Evolutionary conservation across 2,329 filamentous ascomycete species (phyloP).

Genomic region (Exophiala viscosa): DNA sequence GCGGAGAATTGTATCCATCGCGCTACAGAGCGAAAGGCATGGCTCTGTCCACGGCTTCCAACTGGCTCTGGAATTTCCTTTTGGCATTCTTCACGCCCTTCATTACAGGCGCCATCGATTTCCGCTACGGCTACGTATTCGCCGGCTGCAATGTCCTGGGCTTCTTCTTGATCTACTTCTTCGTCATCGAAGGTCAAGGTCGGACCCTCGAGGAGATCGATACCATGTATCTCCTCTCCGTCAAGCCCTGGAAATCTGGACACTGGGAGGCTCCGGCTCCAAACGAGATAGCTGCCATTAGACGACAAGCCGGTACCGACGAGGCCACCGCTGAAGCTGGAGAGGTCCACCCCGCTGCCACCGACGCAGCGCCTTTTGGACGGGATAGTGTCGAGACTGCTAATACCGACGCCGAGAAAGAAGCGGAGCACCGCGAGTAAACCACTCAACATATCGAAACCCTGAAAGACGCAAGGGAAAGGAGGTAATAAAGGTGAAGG

Average conservation of each 20-base stretch:
- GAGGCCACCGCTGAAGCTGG: slow-evolving; percentile 17
- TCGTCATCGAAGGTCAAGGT: slow-evolving; percentile 66
- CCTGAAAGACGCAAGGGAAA: background rate
- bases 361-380: background rate
- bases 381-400: slow-evolving; percentile 10
- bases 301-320: slow-evolving; percentile 24
- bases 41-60: slow-evolving; percentile 54
- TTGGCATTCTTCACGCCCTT: slow-evolving; percentile 78
- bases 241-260: slow-evolving; percentile 52
- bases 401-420: slow-evolving; percentile 12
- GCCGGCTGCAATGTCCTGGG: slow-evolving; percentile 67
- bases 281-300: slow-evolving; percentile 27
- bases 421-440: slow-evolving; percentile 13
- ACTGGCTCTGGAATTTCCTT: slow-evolving; percentile 76
- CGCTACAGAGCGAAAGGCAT: slow-evolving; percentile 38
- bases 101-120: slow-evolving; percentile 69
- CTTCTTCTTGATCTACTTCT: slow-evolving; percentile 68
- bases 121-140: slow-evolving; percentile 74
- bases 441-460: background rate
- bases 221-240: slow-evolving; percentile 66
- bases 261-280: slow-evolving; percentile 23
- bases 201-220: slow-evolving; percentile 76
- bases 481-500: background rate
- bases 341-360: slow-evolving; percentile 12
- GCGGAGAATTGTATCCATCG: slow-evolving; percentile 44